Percentiles rank a stretch among this genome's conserved stretches.
phyloP scores from a whole-genome alignment of 352 stramenopile species.

The Globisporangium rhizosaccharum region DNA sequence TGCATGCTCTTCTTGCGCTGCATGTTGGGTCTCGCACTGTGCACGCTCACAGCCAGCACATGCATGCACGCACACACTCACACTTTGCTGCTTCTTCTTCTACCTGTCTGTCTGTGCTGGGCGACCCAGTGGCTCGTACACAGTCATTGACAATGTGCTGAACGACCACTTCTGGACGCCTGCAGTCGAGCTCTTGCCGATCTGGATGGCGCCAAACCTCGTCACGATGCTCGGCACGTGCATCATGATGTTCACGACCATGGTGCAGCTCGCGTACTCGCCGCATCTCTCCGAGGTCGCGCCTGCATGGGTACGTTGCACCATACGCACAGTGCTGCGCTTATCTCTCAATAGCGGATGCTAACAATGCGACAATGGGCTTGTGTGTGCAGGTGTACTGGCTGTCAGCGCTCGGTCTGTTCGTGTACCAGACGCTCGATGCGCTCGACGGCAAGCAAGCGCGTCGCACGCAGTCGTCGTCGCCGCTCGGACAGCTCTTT shows the following conservation, averaged over 20 bases:
- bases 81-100: neutral
- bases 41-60: neutral
- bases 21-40: neutral
- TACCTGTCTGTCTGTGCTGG: constrained; percentile 5
- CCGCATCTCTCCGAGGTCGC: constrained; percentile 61
- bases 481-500: constrained; percentile 96
- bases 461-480: constrained; percentile 90
- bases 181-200: constrained; percentile 71
- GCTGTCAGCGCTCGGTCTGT: constrained; percentile 68
- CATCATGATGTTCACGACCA: constrained; percentile 72
- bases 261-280: constrained; percentile 71
- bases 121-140: constrained; percentile 69
- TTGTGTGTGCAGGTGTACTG: constrained; percentile 39
- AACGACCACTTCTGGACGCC: constrained; percentile 85
- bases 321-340: neutral
- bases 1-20: neutral
- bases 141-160: constrained; percentile 82
- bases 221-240: constrained; percentile 86
- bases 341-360: no score
- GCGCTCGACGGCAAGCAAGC: constrained; percentile 99
- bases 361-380: neutral
- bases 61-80: neutral
- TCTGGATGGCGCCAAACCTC: constrained; percentile 90
- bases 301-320: constrained; percentile 39
- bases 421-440: constrained; percentile 97